Conservation (phyloP, 345 rosid species). For the Xanthoceras sorbifolium region DNA sequence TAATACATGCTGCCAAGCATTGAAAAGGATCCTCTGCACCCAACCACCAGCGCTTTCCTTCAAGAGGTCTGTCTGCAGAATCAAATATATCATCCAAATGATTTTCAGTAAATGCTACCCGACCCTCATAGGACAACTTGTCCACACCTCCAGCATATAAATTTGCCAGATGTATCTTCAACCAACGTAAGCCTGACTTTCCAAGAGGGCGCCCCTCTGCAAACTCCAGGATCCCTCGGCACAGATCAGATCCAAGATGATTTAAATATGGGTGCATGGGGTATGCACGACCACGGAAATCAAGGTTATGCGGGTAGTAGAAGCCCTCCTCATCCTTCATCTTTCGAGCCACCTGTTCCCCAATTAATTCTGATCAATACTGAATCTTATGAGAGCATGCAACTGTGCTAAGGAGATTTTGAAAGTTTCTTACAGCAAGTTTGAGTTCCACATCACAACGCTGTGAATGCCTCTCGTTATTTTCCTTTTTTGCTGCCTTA, state of each 20-base stretch:
- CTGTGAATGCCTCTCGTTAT: slow-evolving; percentile 88
- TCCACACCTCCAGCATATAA: slow-evolving; percentile 94
- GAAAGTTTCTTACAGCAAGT: slow-evolving; percentile 75
- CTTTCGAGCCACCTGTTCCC: slow-evolving; percentile 85
- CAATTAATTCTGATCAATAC: slow-evolving; percentile 29
- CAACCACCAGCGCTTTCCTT: slow-evolving; percentile 97
- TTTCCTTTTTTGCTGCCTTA: slow-evolving; percentile 62
- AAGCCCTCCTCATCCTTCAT: slow-evolving; percentile 95
- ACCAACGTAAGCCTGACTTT: slow-evolving; percentile 81
- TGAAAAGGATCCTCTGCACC: slow-evolving; percentile 97
- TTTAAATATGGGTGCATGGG: slow-evolving; percentile 98
- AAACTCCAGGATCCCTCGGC: slow-evolving; percentile 96
- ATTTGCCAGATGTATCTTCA: slow-evolving; percentile 97
- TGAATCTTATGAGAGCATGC: slow-evolving; percentile 13
- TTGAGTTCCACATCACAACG: slow-evolving; percentile 93
- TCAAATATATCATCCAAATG: slow-evolving; percentile 88
- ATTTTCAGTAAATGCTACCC: slow-evolving; percentile 79
- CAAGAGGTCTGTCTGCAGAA: slow-evolving; percentile 93
- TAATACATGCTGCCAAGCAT: slow-evolving; percentile 88
- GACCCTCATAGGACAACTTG: slow-evolving; percentile 78
- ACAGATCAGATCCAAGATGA: slow-evolving; percentile 98
- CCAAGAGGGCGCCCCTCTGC: slow-evolving; percentile 94
- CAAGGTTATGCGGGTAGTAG: slow-evolving; percentile 93
- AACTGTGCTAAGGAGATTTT: slow-evolving; percentile 10
- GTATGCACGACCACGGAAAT: slow-evolving; percentile 98